Evolutionary conservation across 2,329 filamentous ascomycete genomes (phyloP).

Genomic region (Apiospora rasikravindrae): DNA sequence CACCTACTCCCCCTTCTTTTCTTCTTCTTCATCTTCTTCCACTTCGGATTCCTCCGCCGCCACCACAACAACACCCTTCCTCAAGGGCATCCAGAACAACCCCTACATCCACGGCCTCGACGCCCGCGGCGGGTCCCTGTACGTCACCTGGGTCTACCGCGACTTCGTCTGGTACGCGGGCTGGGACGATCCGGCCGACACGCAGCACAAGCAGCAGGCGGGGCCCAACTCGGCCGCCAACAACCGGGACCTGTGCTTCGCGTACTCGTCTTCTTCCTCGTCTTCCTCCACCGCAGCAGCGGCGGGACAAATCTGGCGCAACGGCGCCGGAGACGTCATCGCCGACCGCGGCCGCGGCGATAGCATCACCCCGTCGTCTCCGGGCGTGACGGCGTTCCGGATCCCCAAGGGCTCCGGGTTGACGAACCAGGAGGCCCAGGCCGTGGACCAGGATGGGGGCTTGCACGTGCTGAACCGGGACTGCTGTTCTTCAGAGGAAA

Average conservation of each 20-base stretch:
- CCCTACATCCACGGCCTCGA: constrained; percentile 58
- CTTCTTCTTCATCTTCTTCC: background rate
- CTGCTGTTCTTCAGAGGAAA: constrained; percentile 23
- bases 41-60: no score
- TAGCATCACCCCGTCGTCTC: constrained; percentile 46
- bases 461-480: constrained; percentile 57
- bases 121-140: constrained; percentile 39
- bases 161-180: constrained; percentile 51
- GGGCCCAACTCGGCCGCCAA: constrained; percentile 51
- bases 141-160: constrained; percentile 56
- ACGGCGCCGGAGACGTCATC: constrained; percentile 42
- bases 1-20: constrained; percentile 40
- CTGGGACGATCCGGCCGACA: constrained; percentile 47
- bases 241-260: constrained; percentile 56
- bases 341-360: constrained; percentile 41
- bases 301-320: constrained; percentile 47
- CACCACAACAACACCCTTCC: constrained; percentile 33
- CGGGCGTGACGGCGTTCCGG: constrained; percentile 49
- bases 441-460: constrained; percentile 48
- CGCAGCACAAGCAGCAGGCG: constrained; percentile 47
- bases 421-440: constrained; percentile 57
- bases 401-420: constrained; percentile 53
- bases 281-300: background rate
- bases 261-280: constrained; percentile 42
- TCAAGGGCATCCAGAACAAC: constrained; percentile 59